Evolutionary conservation across 345 rosid species (phyloP).

Genomic region (Eucalyptus globulus): DNA sequence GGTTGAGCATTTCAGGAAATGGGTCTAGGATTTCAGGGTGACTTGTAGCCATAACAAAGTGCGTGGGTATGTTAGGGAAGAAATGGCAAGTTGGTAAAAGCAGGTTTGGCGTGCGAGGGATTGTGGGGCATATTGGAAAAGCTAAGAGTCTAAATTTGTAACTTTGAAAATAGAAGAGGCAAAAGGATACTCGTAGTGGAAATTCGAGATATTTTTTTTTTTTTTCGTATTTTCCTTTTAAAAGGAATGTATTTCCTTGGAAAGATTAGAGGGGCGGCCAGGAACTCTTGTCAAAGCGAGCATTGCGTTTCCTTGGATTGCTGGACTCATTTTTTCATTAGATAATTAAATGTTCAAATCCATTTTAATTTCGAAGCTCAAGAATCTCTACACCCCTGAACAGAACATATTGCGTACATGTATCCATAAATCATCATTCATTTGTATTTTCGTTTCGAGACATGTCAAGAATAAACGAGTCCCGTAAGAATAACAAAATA

Average conservation of each 20-base stretch:
- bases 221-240: background rate
- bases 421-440: background rate
- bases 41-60: background rate
- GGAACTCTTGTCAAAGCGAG: background rate
- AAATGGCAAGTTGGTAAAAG: background rate
- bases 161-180: background rate
- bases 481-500: background rate
- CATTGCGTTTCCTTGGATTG: background rate
- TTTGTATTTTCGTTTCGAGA: background rate
- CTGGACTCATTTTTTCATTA: background rate
- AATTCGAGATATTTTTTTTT: background rate
- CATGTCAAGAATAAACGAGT: background rate
- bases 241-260: background rate
- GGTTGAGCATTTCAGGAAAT: background rate
- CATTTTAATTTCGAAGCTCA: background rate
- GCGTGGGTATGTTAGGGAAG: background rate
- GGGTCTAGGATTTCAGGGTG: background rate
- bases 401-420: background rate
- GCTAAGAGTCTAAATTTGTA: background rate
- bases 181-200: background rate
- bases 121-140: background rate
- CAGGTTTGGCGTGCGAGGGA: background rate
- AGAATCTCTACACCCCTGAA: background rate
- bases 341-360: background rate
- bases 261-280: background rate